A percentile compares a stretch with the other conserved stretches of the same genome.
phyloP scores from a whole-genome alignment of 768 basidiomycete genomes.

The Inosperma sp. region DNA sequence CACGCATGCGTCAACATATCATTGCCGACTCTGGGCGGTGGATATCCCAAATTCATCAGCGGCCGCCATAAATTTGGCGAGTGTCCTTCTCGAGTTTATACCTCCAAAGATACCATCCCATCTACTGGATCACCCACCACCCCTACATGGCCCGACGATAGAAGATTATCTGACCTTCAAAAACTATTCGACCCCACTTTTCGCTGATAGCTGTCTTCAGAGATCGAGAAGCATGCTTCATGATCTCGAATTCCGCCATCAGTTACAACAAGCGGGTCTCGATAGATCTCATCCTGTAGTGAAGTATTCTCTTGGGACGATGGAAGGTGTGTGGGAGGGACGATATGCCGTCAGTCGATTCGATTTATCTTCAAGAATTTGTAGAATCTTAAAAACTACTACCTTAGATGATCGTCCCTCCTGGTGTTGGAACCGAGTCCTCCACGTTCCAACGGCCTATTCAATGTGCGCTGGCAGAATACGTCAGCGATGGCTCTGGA shows the following conservation, averaged over 20 bases:
- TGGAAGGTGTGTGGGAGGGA: slow-evolving; percentile 60
- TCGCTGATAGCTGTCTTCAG: slow-evolving; percentile 30
- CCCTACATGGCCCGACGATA: slow-evolving; percentile 49
- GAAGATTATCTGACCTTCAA: slow-evolving; percentile 47
- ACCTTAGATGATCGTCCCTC: slow-evolving; percentile 1
- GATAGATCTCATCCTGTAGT: slow-evolving; percentile 17
- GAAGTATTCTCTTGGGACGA: slow-evolving; percentile 35
- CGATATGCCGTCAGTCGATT: slow-evolving; percentile 45
- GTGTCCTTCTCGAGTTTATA: slow-evolving; percentile 46
- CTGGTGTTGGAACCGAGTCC: background rate
- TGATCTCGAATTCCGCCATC: slow-evolving; percentile 25
- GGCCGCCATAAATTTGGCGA: slow-evolving; percentile 49
- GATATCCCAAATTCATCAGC: slow-evolving; percentile 36
- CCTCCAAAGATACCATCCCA: slow-evolving; percentile 45
- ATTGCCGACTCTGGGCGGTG: slow-evolving; percentile 9
- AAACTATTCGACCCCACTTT: slow-evolving; percentile 43
- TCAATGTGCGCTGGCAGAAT: slow-evolving; percentile 24
- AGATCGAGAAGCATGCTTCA: slow-evolving; percentile 30
- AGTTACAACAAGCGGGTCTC: slow-evolving; percentile 9
- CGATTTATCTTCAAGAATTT: background rate
- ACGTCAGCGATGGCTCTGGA: slow-evolving; percentile 10
- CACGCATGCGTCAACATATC: background rate
- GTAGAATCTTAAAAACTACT: background rate
- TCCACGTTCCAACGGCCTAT: slow-evolving; percentile 20
- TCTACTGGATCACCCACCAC: slow-evolving; percentile 44